Evolutionary conservation across 2,329 filamentous ascomycete species (phyloP), one percentile per base, ranked within the genome.

Genomic region (Fusarium armeniacum): DNA sequence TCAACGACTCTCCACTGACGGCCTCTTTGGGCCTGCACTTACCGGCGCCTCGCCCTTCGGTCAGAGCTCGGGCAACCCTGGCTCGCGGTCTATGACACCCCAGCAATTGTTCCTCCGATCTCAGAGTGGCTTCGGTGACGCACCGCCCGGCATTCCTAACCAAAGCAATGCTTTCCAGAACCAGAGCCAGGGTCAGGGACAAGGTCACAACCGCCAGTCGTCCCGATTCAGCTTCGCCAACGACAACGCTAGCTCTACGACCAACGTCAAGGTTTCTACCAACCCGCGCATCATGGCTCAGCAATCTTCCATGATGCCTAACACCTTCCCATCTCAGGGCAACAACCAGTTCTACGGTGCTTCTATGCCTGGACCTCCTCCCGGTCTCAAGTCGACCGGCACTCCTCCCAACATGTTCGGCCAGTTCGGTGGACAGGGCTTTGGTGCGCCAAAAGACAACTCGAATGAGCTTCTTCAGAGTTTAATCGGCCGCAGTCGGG

Each of bases 391-490:
- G 82, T 97, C 95, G 24, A 94, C 94, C 4, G 93, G 94, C 43
- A 98, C 95, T 20, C 95, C 96, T 61, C 95, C 96, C 18, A 94
- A 93, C 74, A 96, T 98, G 88, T 98, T 98, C 80, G 92, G 93
- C 32, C 94, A 98, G 49, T 98, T 97, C 78, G 92, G 92, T 45
- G 91, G 87, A 67, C 84, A 87, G 51, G 89, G 89, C 43, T 93
- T 97, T 73, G 86, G 84, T 65, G 81, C 85, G 64, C 89, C 90
- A 65, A 94, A 96, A 81, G 94, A 97, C 67, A 82, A 83, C 65
- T 84, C 90, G 72, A 81, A 76, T 66, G 81, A 83, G 61, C 84
- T 96, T 78, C 88, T 97, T 82, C 92, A 94, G 79, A 92, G 93
- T 79, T 85, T 97, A 76, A 87, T 97, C 77, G 90, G 94, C 76